Base-by-base conservation (phyloP, 805 yeast genomes). In the Saturnispora serradocipensis region DNA sequence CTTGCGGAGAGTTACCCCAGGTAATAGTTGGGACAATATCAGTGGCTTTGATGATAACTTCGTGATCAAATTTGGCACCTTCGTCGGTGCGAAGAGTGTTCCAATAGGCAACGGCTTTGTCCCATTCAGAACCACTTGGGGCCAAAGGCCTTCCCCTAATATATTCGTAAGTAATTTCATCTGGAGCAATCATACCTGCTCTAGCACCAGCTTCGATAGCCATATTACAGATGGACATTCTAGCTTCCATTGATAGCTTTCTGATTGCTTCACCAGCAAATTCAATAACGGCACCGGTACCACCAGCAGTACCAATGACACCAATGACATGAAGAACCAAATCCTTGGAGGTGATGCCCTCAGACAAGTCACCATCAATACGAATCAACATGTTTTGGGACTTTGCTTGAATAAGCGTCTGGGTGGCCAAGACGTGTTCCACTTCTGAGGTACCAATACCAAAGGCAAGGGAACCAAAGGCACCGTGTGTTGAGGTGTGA, bases 1-100 rank as follows among this genome's bases (percentile, higher is more conserved):
- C 99, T 72, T 93, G 98, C 32, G 99, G 99, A 62, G 98, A 91
- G 60, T 93, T 93, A 75, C 99, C 99, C 99, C 99, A 93, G 25
- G 99, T 93, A 56, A 93, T 88, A 24, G 99, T 93, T 59, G 99
- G 99, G 48, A 86, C 81, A 54, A 93, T 83, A 61, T 91, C 98
- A 25, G 76, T 71, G 49, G 95, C 96, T 58, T 84, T 74, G 67
- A 93, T 86, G 44, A 75, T 72, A 60, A 93, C 83, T 60, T 88
- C 96, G 59, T 78, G 71, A 65, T 93, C 99, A 59, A 90, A 93
- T 54, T 77, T 72, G 28, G 99, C 98, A 62, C 87, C 97, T 53
- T 83, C 86, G 65, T 93, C 99, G 24, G 95, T 76, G 62, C 82
- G 80, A 58, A 93, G 76, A 52, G 97, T 80, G 60, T 77, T 80